phyloP scores from a whole-genome alignment of 768 basidiomycete species.

The Fibroporia radiculosa region DNA sequence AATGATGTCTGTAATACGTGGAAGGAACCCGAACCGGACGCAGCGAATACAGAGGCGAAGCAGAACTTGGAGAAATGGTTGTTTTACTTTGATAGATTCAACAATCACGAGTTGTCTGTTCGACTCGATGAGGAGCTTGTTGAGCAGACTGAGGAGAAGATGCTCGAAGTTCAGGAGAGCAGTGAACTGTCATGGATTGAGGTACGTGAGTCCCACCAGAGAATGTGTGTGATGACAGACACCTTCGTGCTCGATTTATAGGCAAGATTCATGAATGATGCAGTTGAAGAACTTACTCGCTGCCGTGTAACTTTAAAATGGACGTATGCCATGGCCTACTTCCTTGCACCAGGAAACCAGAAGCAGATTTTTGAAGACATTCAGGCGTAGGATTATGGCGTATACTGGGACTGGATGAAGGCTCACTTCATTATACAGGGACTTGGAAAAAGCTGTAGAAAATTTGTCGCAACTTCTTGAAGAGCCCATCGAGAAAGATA shows the following conservation, averaged over 20 bases:
- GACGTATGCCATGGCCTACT: slow-evolving; percentile 99
- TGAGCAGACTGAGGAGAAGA: slow-evolving; percentile 96
- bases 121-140: slow-evolving; percentile 89
- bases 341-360: slow-evolving; percentile 80
- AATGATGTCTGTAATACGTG: slow-evolving; percentile 26
- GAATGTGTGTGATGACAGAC: not conserved
- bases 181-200: slow-evolving; percentile 96
- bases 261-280: slow-evolving; percentile 88
- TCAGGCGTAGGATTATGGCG: slow-evolving; percentile 52
- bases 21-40: slow-evolving; percentile 76
- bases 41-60: slow-evolving; percentile 30
- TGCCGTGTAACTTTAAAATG: slow-evolving; percentile 95
- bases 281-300: slow-evolving; percentile 83
- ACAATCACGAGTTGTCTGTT: slow-evolving; percentile 97
- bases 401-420: not conserved
- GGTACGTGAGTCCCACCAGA: slow-evolving; percentile 34
- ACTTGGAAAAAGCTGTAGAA: slow-evolving; percentile 92
- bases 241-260: not conserved
- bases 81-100: slow-evolving; percentile 94
- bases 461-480: slow-evolving; percentile 89
- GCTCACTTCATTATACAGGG: slow-evolving; percentile 37
- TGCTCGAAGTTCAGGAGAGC: slow-evolving; percentile 96
- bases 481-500: slow-evolving; percentile 75
- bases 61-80: slow-evolving; percentile 24
- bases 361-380: slow-evolving; percentile 97